These are phyloP conservation scores for Neoboletus subvelutipes DNA, from an alignment of 768 basidiomycete species.

Conservation along the genomic window DNA sequence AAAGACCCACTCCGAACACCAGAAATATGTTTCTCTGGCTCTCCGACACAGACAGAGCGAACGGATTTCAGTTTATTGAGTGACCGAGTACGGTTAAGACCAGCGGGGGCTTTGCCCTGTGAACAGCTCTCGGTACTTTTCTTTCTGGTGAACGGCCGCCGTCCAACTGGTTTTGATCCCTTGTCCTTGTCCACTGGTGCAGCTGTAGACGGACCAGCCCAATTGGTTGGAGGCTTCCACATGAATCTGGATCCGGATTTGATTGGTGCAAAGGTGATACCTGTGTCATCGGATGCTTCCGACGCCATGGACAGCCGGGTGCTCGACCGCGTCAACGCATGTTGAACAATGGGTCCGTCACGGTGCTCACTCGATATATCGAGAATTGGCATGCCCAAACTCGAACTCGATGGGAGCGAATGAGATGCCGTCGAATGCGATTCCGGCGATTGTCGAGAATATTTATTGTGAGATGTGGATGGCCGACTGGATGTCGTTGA, in stretches of 20 bases:
- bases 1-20: not conserved
- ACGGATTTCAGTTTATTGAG: not conserved
- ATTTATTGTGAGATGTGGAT: not conserved
- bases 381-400: not conserved
- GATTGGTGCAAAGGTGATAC: not conserved
- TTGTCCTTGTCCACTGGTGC: not conserved
- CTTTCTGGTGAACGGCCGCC: not conserved
- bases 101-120: not conserved
- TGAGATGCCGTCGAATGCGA: not conserved
- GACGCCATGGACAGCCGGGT: not conserved
- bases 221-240: conserved; percentile 27
- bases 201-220: conserved; percentile 21
- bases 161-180: not conserved
- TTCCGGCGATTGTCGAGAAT: not conserved
- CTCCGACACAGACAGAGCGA: not conserved
- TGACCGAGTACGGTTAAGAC: not conserved
- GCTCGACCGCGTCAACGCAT: not conserved
- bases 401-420: not conserved
- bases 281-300: not conserved
- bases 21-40: not conserved
- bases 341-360: not conserved
- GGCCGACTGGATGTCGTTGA: not conserved
- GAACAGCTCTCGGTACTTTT: not conserved
- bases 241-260: not conserved
- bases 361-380: not conserved